Evolutionary conservation across 2,329 filamentous ascomycete species (phyloP), one percentile per base, ranked within the genome.

Genomic region (Hymenoscyphus linearis): DNA sequence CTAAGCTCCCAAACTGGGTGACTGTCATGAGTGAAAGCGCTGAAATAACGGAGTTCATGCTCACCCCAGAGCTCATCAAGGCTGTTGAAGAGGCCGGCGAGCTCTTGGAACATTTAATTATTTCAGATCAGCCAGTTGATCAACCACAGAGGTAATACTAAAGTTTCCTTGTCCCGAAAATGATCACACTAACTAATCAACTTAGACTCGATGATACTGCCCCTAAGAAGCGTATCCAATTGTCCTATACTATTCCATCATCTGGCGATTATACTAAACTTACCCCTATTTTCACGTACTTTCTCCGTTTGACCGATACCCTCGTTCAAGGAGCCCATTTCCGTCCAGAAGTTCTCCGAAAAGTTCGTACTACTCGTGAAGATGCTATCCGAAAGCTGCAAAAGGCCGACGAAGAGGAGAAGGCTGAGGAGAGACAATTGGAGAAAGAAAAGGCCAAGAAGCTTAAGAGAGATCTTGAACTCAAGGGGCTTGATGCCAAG

Each of bases 21-120:
- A 96, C 91, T 13, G 85, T 97, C 72, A 98, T 99, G 95, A 96
- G 87, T 72, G 95, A 99, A 81, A 96, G 88, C 76, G 92, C 93
- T 62, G 95, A 98, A 77, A 88, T 99, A 69, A 97, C 93, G 13
- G 90, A 97, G 53, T 80, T 85, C 6, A 79, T 99, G 67, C 83
- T 99, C 57, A 96, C 91, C 3, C 83, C 89, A n/a, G 93, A 98
- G 70, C 82, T 99, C 40, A 83, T 91, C 75, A 85, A 89, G 71
- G 92, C 90, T 16, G 81, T 96, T 66, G 83, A 89, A 70, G 77
- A 87, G 58, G 91, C 91, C 4, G 93, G 93, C 34, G 88, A 93
- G 64, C 76, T 84, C 55, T 86, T 96, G 66, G 91, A 98, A 75
- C 93, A 93, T 70, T 77, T 99, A 63, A 89, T 99, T 70, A 80